These are phyloP conservation scores for Sclerotinia glacialis DNA, from an alignment of 2,329 filamentous ascomycete species.

Conservation along the genomic window DNA sequence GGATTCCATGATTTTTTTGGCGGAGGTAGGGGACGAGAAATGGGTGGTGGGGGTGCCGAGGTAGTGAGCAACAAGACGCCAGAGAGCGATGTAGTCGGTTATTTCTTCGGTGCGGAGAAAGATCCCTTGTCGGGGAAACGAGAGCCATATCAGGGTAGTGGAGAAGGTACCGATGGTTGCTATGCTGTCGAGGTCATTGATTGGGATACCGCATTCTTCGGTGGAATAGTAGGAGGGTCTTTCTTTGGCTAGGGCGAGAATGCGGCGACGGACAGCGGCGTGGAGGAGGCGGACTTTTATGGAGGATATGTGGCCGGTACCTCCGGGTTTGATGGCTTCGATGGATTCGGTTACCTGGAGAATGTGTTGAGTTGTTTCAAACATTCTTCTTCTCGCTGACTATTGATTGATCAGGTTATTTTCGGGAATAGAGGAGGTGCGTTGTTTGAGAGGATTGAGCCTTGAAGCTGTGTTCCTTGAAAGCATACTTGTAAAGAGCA, in stretches of 20 bases:
- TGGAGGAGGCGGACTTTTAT: constrained; percentile 69
- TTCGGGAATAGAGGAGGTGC: not conserved
- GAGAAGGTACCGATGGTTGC: constrained; percentile 71
- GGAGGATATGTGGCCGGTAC: constrained; percentile 61
- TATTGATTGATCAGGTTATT: not conserved
- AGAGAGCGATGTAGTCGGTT: constrained; percentile 69
- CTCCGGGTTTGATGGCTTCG: constrained; percentile 64
- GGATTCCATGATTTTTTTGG: constrained; percentile 64
- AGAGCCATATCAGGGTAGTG: constrained; percentile 63
- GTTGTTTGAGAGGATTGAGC: not conserved
- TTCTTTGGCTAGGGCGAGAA: constrained; percentile 56
- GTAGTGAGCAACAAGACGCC: constrained; percentile 71
- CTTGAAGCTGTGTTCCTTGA: not conserved
- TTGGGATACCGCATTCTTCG: constrained; percentile 58
- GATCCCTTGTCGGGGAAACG: constrained; percentile 71
- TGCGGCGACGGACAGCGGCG: constrained; percentile 62
- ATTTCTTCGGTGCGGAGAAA: constrained; percentile 60
- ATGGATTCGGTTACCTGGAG: constrained; percentile 67
- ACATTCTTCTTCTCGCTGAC: constrained; percentile 62
- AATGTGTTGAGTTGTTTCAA: constrained; percentile 74
- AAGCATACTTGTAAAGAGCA: not conserved
- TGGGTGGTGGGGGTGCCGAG: constrained; percentile 65
- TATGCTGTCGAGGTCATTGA: constrained; percentile 74
- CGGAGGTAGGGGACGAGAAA: constrained; percentile 54
- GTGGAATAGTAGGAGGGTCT: constrained; percentile 62